Percentiles rank a stretch among this genome's conserved stretches.
These are phyloP conservation scores for Chlamydomonas incerta DNA, from an alignment of 139 green algal species.

Conservation along the genomic window DNA sequence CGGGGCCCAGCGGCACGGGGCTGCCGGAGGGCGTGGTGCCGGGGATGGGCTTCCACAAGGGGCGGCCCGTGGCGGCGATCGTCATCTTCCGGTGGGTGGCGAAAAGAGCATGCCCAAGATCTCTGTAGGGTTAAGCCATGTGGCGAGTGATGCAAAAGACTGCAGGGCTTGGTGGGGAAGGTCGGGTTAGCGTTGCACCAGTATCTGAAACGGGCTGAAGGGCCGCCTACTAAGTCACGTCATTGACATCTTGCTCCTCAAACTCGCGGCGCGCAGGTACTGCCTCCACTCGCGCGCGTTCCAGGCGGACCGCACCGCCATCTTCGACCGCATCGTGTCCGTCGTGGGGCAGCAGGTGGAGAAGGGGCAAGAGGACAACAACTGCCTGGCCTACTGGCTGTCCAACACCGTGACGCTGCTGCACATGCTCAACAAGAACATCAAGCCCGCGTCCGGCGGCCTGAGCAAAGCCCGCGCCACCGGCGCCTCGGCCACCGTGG, in stretches of 20 bases:
- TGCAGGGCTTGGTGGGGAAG: no score
- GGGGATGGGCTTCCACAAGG: constrained; percentile 85
- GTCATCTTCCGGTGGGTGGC: constrained; percentile 86
- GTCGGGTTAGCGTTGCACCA: no score
- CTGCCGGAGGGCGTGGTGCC: constrained; percentile 66
- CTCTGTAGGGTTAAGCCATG: no score
- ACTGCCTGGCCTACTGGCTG: constrained; percentile 94
- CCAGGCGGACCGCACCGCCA: constrained; percentile 89
- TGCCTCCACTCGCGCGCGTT: constrained; percentile 74
- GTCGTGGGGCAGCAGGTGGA: constrained; percentile 90
- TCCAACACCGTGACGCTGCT: constrained; percentile 96
- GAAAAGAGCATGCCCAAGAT: not conserved
- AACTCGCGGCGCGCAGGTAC: constrained; percentile 3
- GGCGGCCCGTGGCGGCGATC: constrained; percentile 88
- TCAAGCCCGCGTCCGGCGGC: constrained; percentile 82
- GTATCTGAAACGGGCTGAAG: no score
- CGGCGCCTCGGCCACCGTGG: constrained; percentile 2
- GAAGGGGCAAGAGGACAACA: constrained; percentile 90
- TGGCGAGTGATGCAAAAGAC: no score
- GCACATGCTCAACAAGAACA: constrained; percentile 95
- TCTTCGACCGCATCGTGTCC: constrained; percentile 97
- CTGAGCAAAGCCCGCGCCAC: constrained; percentile 73
- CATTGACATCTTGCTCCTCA: no score
- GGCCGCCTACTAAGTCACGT: no score
- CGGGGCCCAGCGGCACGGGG: constrained; percentile 82